Evolutionary conservation across 2,329 filamentous ascomycete genomes (phyloP), one percentile per base, ranked within the genome.

Genomic region (Catunica adiposa): DNA sequence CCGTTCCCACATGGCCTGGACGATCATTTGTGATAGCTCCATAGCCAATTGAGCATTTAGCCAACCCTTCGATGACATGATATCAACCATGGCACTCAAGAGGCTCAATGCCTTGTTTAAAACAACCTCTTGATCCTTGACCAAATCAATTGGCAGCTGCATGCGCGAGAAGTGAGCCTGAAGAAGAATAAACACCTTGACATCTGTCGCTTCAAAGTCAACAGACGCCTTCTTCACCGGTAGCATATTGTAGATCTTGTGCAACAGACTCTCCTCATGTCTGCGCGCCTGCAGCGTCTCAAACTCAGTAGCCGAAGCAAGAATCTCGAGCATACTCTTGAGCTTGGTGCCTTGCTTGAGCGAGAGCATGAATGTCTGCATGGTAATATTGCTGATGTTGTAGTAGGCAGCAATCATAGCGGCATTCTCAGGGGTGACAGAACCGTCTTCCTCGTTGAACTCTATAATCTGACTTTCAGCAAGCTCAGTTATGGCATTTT

Each of bases 361-460:
- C 14, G 92, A 98, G 56, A 98, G 75, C 53, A 98, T 74, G 75
- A 98, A 90, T 0, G 92, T 98, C 71, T 98, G 90, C 89, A 98
- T 98, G 2, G 92, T 98, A 67, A 95, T 86, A 71, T 96, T 97
- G 4, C 90, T 96, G 65, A 98, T 95, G 69, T 96, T 97, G 77
- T 98, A 98, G 75, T 98, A 97, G 1, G 92, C 89, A 8, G 87
- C 89, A 65, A 98, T 97, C 86, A 96, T 96, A 62, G 92, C 92
- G 1, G 90, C 86, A 67, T 98, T 97, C 63, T 95, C 79, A 14
- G 92, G 89, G 17, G 85, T 79, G 47, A 97, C 83, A 1, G 82
- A 83, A 63, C 94, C 90, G 65, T 97, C 90, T 52, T 94, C 89
- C 65, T 95, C 89, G 61, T 97, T 90, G 51, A 95, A 79, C 63